phyloP scores from a whole-genome alignment of 345 rosid genomes.

The Gossypium longicalyx region DNA sequence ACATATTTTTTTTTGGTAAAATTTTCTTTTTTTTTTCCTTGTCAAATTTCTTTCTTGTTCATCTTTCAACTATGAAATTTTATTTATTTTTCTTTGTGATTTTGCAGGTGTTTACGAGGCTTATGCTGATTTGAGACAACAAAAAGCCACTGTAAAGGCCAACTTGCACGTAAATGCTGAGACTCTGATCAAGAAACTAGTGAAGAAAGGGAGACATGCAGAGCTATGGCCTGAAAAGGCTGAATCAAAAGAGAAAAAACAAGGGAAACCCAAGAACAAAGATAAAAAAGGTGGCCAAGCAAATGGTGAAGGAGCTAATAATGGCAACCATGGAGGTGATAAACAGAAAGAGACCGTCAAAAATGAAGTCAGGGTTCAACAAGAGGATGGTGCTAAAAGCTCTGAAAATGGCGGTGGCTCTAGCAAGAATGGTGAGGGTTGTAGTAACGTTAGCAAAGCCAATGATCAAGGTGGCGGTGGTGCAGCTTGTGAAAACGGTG shows the following conservation, averaged over 20 bases:
- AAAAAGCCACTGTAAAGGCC: slow-evolving; percentile 59
- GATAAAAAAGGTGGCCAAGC: slow-evolving; percentile 35
- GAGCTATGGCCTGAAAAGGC: slow-evolving; percentile 49
- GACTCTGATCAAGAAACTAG: slow-evolving; percentile 59
- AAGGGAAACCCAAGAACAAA: slow-evolving; percentile 37
- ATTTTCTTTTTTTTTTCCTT: background rate
- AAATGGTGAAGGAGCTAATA: slow-evolving; percentile 20
- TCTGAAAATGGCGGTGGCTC: slow-evolving; percentile 25
- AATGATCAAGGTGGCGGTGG: background rate
- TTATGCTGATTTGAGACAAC: slow-evolving; percentile 55
- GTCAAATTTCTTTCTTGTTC: background rate
- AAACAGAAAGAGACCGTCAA: slow-evolving; percentile 20
- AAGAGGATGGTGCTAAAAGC: slow-evolving; percentile 6
- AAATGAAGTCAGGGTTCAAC: slow-evolving; percentile 9
- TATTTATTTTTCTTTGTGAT: background rate
- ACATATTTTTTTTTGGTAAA: background rate
- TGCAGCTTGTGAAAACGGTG: slow-evolving; percentile 8
- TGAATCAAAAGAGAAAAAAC: slow-evolving; percentile 31
- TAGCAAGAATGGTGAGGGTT: slow-evolving; percentile 14
- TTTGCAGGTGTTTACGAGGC: slow-evolving; percentile 63
- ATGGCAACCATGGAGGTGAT: slow-evolving; percentile 13
- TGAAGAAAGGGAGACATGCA: slow-evolving; percentile 61
- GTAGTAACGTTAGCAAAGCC: background rate
- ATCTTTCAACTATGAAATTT: background rate
- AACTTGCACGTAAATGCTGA: slow-evolving; percentile 36